phyloP scores from a whole-genome alignment of 257 asterid genomes.

The Nicotiana knightiana region DNA sequence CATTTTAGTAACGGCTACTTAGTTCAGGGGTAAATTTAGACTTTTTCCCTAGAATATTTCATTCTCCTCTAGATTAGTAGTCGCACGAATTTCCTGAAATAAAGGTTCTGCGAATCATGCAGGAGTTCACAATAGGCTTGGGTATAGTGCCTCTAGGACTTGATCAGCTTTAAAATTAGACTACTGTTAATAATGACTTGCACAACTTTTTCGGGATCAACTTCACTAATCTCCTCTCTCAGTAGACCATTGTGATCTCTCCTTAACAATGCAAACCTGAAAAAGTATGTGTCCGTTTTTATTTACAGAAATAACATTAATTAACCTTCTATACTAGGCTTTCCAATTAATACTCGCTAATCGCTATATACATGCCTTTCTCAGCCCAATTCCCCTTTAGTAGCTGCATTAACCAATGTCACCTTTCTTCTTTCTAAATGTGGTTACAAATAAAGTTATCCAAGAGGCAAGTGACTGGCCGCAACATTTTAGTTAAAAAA shows the following conservation, averaged over 20 bases:
- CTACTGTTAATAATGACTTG: not conserved
- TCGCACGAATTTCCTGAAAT: not conserved
- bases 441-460: not conserved
- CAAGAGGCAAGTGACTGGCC: not conserved
- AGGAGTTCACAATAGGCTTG: not conserved
- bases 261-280: not conserved
- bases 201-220: not conserved
- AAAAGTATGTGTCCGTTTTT: not conserved
- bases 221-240: not conserved
- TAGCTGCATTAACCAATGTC: not conserved
- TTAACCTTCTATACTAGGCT: conserved; percentile 2
- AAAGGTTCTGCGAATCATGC: not conserved
- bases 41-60: not conserved
- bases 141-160: not conserved
- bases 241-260: not conserved
- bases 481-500: not conserved
- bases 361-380: not conserved
- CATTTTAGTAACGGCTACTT: too few species aligned
- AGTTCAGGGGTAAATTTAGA: too few species aligned
- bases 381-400: not conserved
- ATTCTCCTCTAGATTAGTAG: not conserved
- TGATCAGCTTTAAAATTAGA: not conserved
- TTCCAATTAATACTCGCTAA: not conserved
- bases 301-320: not conserved
- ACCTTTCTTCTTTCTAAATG: not conserved